These are phyloP conservation scores for Pseudocercospora musae DNA, from an alignment of 2,329 filamentous ascomycete species.

Conservation along the genomic window DNA sequence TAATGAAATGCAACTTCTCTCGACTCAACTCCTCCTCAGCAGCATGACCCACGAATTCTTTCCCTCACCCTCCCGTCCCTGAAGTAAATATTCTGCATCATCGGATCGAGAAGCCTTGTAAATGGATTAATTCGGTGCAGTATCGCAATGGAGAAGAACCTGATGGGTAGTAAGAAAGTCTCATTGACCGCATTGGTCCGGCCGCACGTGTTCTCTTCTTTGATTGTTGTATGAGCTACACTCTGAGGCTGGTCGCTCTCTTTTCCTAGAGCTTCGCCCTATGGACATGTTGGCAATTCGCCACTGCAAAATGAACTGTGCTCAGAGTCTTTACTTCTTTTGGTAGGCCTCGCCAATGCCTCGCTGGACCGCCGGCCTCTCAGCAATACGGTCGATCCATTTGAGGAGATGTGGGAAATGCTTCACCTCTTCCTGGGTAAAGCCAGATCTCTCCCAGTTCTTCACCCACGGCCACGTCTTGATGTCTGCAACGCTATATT, in stretches of 20 bases:
- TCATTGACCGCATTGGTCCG: no score
- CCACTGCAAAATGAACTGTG: background rate
- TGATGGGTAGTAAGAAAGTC: no score
- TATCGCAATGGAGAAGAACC: no score
- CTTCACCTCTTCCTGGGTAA: slow-evolving; percentile 49
- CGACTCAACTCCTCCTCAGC: background rate
- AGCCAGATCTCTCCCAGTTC: slow-evolving; percentile 43
- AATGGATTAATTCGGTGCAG: background rate
- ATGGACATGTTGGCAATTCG: background rate
- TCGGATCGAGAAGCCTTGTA: background rate
- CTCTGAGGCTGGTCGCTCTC: background rate
- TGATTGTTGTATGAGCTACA: background rate
- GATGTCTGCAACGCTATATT: slow-evolving; percentile 54
- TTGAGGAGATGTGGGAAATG: slow-evolving; percentile 51
- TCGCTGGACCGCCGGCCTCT: slow-evolving; percentile 47
- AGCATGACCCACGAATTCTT: background rate
- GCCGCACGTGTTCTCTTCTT: no score
- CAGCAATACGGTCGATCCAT: slow-evolving; percentile 53
- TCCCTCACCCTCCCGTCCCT: background rate
- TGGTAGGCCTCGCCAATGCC: slow-evolving; percentile 41
- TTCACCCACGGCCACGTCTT: slow-evolving; percentile 53
- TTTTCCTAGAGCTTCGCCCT: background rate
- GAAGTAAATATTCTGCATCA: slow-evolving; percentile 4
- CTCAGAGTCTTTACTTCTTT: slow-evolving; percentile 25
- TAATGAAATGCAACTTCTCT: slow-evolving; percentile 5